A percentile compares a stretch with the other conserved stretches of the same genome.
Evolutionary conservation across 2,329 filamentous ascomycete species (phyloP).

Genomic region (Aureobasidium sp.): DNA sequence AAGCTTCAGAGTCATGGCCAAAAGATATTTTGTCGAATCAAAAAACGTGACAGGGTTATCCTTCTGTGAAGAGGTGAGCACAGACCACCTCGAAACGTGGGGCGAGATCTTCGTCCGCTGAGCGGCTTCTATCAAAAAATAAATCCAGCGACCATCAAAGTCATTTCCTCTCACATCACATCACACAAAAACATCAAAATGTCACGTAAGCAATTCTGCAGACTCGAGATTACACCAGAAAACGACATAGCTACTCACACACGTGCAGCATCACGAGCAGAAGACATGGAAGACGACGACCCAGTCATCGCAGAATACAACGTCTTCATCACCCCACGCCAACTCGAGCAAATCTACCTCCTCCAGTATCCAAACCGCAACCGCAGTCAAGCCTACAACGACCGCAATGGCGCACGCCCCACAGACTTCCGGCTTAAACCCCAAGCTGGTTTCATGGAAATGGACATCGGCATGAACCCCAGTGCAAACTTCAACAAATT

Average conservation of each 20-base stretch:
- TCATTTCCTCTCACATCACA: background rate
- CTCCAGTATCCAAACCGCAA: slow-evolving; percentile 82
- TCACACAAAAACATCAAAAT: slow-evolving; percentile 13
- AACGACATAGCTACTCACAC: background rate
- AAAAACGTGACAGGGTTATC: background rate
- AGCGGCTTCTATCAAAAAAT: slow-evolving; percentile 9
- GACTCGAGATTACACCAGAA: accelerated
- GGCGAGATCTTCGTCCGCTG: background rate
- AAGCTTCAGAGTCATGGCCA: too few species aligned
- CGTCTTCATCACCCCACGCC: slow-evolving; percentile 74
- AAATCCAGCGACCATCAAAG: slow-evolving; percentile 7
- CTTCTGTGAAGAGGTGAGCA: background rate
- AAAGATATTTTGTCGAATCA: background rate
- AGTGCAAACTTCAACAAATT: slow-evolving; percentile 68
- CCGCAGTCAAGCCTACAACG: slow-evolving; percentile 54
- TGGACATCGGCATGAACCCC: slow-evolving; percentile 79
- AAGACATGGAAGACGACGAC: slow-evolving; percentile 29
- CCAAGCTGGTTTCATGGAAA: slow-evolving; percentile 72
- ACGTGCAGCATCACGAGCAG: background rate
- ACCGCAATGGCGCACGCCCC: slow-evolving; percentile 48
- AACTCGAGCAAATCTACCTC: slow-evolving; percentile 53
- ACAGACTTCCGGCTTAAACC: slow-evolving; percentile 77
- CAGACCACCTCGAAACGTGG: background rate
- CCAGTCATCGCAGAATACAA: slow-evolving; percentile 56
- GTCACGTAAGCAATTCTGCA: slow-evolving; percentile 13